phyloP scores from a whole-genome alignment of 1,284 basidiomycete genomes.

The Lentinus polychrous region DNA sequence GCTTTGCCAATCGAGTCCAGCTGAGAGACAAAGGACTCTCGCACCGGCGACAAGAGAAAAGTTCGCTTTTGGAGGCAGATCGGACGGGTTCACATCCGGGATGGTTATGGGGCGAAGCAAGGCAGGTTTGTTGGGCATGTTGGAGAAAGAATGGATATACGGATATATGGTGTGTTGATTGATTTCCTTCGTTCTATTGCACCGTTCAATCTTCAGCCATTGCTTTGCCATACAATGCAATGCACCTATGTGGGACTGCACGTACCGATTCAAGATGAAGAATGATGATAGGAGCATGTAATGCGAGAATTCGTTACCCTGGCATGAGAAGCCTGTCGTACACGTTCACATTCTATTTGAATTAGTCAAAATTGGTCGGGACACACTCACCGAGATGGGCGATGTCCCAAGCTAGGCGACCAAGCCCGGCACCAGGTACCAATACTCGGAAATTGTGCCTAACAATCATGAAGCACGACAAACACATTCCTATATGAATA shows the following conservation, averaged over 20 bases:
- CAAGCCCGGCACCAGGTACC: constrained; percentile 85
- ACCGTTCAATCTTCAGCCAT: background rate
- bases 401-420: constrained; percentile 81
- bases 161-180: constrained; percentile 76
- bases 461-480: constrained; percentile 3
- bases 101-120: constrained; percentile 66
- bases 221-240: no score
- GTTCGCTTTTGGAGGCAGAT: constrained; percentile 46
- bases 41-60: constrained; percentile 76
- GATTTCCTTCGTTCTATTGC: constrained; percentile 61
- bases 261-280: constrained; percentile 53
- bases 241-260: background rate
- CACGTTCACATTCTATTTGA: background rate
- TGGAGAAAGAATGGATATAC: constrained; percentile 87
- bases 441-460: constrained; percentile 65
- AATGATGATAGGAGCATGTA: constrained; percentile 87
- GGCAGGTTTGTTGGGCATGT: constrained; percentile 51
- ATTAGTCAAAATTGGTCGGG: background rate
- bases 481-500: background rate
- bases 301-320: constrained; percentile 92
- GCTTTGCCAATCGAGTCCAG: background rate
- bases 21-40: background rate
- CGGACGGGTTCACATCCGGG: constrained; percentile 79
- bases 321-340: constrained; percentile 71
- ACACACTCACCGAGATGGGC: constrained; percentile 64